A percentile compares a stretch with the other conserved stretches of the same genome.
phyloP scores from a whole-genome alignment of 176 grass and related monocot genomes.

The Phoenix roebelenii region DNA sequence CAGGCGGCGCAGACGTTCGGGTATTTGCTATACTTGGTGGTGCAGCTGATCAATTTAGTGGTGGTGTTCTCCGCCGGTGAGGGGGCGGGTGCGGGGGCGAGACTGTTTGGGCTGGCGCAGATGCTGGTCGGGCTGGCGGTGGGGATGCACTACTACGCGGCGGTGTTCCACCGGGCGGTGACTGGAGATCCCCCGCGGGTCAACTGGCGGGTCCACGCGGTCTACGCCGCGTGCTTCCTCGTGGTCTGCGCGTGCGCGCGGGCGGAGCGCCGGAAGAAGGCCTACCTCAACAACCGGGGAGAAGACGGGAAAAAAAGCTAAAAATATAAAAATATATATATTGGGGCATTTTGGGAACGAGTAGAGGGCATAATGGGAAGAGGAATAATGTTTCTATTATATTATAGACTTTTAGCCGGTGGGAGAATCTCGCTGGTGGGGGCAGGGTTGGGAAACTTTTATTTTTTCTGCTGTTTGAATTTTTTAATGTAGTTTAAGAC shows the following conservation, averaged over 20 bases:
- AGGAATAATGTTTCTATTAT: too few relatives aligned
- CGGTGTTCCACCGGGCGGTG: conserved; percentile 88
- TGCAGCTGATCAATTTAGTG: conserved; percentile 82
- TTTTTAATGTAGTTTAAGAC: too few relatives aligned
- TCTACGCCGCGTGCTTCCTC: conserved; percentile 79
- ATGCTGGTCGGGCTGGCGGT: conserved; percentile 86
- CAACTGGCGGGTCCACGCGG: conserved; percentile 84
- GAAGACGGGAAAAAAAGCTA: conserved; percentile 94
- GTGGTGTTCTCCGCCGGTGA: conserved; percentile 46
- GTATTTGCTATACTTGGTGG: conserved; percentile 63
- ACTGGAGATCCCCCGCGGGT: conserved; percentile 61
- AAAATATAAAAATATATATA: background rate
- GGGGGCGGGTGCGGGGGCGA: conserved; percentile 17
- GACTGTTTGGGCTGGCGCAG: conserved; percentile 66
- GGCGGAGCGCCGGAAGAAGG: conserved; percentile 83
- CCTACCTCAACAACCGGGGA: conserved; percentile 39
- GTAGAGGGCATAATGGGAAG: background rate
- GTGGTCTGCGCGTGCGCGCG: conserved; percentile 70
- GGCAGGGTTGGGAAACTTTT: too few relatives aligned
- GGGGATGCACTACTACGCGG: conserved; percentile 87
- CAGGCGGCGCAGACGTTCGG: conserved; percentile 90
- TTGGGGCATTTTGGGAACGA: conserved; percentile 5
- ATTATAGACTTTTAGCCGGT: too few relatives aligned
- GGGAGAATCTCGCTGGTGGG: too few relatives aligned
- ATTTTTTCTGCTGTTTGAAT: too few relatives aligned